Evolutionary conservation across 2,329 filamentous ascomycete genomes (phyloP), one percentile per base, ranked within the genome.

Genomic region (Alternaria brassicicola): DNA sequence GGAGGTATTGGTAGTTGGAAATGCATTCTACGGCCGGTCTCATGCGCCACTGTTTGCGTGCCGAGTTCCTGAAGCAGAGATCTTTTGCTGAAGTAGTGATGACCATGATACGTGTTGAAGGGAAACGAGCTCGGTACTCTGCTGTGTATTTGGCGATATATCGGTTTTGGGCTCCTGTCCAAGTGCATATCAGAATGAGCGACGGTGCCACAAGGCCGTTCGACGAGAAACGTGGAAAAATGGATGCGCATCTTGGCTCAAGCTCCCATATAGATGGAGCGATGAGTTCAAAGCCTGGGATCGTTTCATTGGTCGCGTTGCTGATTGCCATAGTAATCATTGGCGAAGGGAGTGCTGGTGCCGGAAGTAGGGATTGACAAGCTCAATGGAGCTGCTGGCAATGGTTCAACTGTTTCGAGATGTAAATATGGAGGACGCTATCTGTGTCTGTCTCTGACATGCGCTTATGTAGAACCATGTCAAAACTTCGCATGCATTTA

Each of bases 121-220:
- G 70, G 49, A 72, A 72, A 21, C 69, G 56, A 5, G 41, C 30
- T n/a, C 64, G 60, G 46, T 74, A 74, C 47, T 61, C 49, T 2
- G 43, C 33, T 3, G 69, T 67, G 50, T 74, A 72, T 28, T 72
- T 74, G 31, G 45, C 51, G 15, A 73, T 64, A 41, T 73, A 62
- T 10, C 62, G 63, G 28, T 57, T 57, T 21, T 62, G 53, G n/a
- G 70, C 71, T 17, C 70, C 70, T 13, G 69, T 72, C 71, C 71
- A 74, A n/a, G 69, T 65, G 45, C 66, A 65, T 9, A 74, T 54
- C 8, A 72, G 33, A 26, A 74, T 67, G 9, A 72, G 59, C n/a
- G 65, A 67, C 17, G 69, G 64, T 33, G 52, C 38, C 15, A 39
- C 35, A 10, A 25, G 41, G 15, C 12, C 21, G 46, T 49, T 43